These are phyloP conservation scores for Eucommia ulmoides DNA, from an alignment of 257 asterid genomes.

Conservation along the genomic window DNA sequence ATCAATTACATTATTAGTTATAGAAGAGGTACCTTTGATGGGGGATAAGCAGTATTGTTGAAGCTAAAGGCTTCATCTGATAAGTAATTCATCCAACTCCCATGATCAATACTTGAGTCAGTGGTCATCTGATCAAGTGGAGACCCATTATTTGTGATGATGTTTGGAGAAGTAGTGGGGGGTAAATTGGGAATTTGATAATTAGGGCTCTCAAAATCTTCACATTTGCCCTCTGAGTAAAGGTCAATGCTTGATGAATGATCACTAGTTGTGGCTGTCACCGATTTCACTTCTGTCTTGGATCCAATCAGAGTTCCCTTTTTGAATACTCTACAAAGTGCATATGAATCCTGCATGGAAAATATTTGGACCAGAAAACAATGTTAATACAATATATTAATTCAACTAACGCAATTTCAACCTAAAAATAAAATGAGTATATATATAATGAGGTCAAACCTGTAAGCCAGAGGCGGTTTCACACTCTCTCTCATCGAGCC, in stretches of 20 bases:
- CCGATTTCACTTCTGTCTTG: conserved; percentile 47
- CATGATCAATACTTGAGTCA: conserved; percentile 28
- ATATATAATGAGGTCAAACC: conserved; percentile 20
- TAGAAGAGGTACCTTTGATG: conserved; percentile 92
- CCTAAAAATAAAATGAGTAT: background rate
- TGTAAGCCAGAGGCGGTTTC: conserved; percentile 58
- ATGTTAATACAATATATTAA: no score
- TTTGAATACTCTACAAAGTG: conserved; percentile 92
- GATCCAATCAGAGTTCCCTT: conserved; percentile 68
- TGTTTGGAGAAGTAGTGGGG: conserved; percentile 21
- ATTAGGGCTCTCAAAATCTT: conserved; percentile 36
- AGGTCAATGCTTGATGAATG: conserved; percentile 48
- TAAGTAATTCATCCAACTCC: conserved; percentile 65
- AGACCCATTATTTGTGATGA: conserved; percentile 13
- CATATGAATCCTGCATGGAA: conserved; percentile 90
- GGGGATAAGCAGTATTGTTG: conserved; percentile 33
- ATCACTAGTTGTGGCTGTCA: conserved; percentile 32
- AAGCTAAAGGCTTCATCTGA: conserved; percentile 64
- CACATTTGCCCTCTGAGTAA: conserved; percentile 35
- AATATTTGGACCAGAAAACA: background rate
- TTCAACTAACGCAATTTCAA: background rate
- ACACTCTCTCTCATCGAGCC: conserved; percentile 90
- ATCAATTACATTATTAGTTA: no score
- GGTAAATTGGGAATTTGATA: conserved; percentile 24
- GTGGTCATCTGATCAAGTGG: conserved; percentile 16